phyloP scores from a whole-genome alignment of 2,329 filamentous ascomycete species.

The Aspergillus clavatus region DNA sequence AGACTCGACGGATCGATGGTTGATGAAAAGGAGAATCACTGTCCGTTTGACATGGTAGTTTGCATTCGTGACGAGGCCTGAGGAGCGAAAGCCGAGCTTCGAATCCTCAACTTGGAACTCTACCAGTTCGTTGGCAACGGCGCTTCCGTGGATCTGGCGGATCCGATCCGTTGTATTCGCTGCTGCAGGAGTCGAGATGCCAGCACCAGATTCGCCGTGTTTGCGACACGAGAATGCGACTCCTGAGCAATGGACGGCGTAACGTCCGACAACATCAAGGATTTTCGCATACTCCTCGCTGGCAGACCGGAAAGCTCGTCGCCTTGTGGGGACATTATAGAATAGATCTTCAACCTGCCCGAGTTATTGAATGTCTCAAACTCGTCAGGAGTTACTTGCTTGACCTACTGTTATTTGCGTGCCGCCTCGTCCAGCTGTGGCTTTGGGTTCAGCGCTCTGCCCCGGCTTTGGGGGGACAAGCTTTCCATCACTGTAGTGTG shows the following conservation, averaged over 20 bases:
- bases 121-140: slow-evolving; percentile 82
- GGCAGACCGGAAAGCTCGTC: slow-evolving; percentile 81
- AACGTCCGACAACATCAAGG: slow-evolving; percentile 86
- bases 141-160: slow-evolving; percentile 78
- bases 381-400: not conserved
- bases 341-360: slow-evolving; percentile 81
- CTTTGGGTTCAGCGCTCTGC: slow-evolving; percentile 78
- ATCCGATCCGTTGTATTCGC: slow-evolving; percentile 77
- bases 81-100: slow-evolving; percentile 77
- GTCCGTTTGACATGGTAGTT: slow-evolving; percentile 94
- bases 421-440: slow-evolving; percentile 78
- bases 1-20: slow-evolving; percentile 90
- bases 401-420: slow-evolving; percentile 79
- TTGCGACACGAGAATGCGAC: slow-evolving; percentile 97
- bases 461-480: slow-evolving; percentile 81
- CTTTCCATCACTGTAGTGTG: slow-evolving; percentile 78
- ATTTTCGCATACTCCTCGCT: slow-evolving; percentile 98
- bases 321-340: slow-evolving; percentile 87
- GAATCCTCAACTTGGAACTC: slow-evolving; percentile 67
- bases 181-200: slow-evolving; percentile 70
- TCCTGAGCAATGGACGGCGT: slow-evolving; percentile 85
- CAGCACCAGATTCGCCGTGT: slow-evolving; percentile 78
- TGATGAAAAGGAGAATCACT: slow-evolving; percentile 86
- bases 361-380: slow-evolving; percentile 2
- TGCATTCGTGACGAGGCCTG: slow-evolving; percentile 80